Percentiles rank a stretch among this genome's conserved stretches.
phyloP scores from a whole-genome alignment of 2,329 filamentous ascomycete genomes.

The Penicillium sp. region DNA sequence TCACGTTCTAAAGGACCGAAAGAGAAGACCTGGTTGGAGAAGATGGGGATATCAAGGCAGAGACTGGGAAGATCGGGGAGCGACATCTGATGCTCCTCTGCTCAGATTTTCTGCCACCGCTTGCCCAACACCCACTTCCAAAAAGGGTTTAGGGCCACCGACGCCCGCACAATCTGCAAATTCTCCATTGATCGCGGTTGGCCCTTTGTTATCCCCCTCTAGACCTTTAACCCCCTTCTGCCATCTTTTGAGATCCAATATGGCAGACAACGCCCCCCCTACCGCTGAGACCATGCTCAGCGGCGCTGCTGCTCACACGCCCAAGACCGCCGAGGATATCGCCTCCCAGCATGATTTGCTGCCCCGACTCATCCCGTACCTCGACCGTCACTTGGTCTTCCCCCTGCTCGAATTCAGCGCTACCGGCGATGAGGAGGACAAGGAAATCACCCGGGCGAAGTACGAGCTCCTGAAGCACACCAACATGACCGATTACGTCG shows the following conservation, averaged over 20 bases:
- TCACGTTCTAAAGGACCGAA: constrained; percentile 11
- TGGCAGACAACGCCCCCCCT: constrained; percentile 53
- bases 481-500: constrained; percentile 99
- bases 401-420: constrained; percentile 90
- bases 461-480: constrained; percentile 94
- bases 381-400: constrained; percentile 95
- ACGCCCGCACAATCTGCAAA: constrained; percentile 30
- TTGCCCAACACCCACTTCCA: constrained; percentile 15
- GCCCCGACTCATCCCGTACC: constrained; percentile 83
- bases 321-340: constrained; percentile 52
- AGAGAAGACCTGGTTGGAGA: constrained; percentile 10
- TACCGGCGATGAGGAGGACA: constrained; percentile 75
- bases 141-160: constrained; percentile 32
- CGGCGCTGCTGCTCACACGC: constrained; percentile 49
- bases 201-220: constrained; percentile 21
- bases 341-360: constrained; percentile 76
- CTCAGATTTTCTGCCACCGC: constrained; percentile 32
- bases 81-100: constrained; percentile 14
- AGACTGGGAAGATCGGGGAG: constrained; percentile 6
- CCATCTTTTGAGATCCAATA: constrained; percentile 38
- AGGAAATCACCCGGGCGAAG: constrained; percentile 79
- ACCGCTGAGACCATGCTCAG: constrained; percentile 52
- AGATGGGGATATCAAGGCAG: constrained; percentile 1
- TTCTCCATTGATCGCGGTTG: constrained; percentile 28
- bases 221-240: constrained; percentile 16